Evolutionary conservation across 2,329 filamentous ascomycete species (phyloP), one percentile per base, ranked within the genome.

Genomic region (Microascus cirrosus): DNA sequence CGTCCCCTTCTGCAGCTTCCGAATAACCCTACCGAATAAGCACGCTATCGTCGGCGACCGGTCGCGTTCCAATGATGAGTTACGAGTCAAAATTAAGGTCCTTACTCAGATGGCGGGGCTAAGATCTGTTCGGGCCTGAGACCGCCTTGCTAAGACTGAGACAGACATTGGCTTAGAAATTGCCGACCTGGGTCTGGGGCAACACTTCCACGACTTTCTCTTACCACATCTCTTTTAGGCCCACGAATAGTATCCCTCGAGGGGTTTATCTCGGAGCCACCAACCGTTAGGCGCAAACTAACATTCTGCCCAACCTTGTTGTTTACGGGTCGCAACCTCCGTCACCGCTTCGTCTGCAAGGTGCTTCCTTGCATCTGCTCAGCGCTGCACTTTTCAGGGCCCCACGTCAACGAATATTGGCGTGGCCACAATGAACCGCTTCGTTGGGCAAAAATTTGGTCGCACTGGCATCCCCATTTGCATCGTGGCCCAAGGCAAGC

Each of bases 401-500:
- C 54, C 54, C 54, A 55, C 35, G 54, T 55, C 28, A 28, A 25
- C 25, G 36, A 48, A 12, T 24, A 50, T 22, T 12, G 22, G 20
- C 22, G 22, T 20, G 45, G n/a, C 20, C 22, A 50, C n/a, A 4
- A 50, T 20, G 45, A 50, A 45, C 36, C 54, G n/a, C 28, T n/a
- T 45, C 54, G 35, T 55, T 42, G 54, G 54, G 54, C 25, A 42
- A 45, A 48, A 22, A 55, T 22, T 32, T 22, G 45, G 45, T 28
- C 36, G 36, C 45, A 50, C 22, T 50, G 36, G 36, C 54, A 18
- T 45, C 32, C 35, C 42, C 54, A n/a, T 12, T 10, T 20, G 25
- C 20, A 55, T 55, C 54, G 54, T 55, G 54, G 54, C 54, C 25
- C 35, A 24, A 45, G 54, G 54, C 54, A 48, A 32, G 54, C 54